Evolutionary conservation across 257 asterid genomes (phyloP), one percentile per base, ranked within the genome.

Genomic region (Orobanche coerulescens): DNA sequence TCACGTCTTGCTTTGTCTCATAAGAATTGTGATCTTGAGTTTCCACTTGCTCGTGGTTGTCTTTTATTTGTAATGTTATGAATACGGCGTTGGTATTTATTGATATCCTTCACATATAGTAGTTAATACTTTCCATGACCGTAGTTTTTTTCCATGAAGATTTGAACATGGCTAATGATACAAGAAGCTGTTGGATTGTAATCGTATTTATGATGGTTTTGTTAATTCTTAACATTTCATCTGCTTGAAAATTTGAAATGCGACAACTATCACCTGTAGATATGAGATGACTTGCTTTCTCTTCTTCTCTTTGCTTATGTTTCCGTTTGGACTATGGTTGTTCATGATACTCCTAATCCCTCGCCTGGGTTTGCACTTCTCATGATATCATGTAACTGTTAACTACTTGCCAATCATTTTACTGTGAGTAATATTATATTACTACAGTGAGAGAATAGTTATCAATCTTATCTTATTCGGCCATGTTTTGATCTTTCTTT

Each of bases 251-350:
- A n/a, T n/a, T n/a, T n/a, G n/a, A n/a, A n/a, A n/a, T n/a, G n/a
- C n/a, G n/a, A n/a, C n/a, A n/a, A n/a, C n/a, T 65, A 20, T 50
- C 37, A 24, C 57, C n/a, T 28, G 67, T 39, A 52, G 36, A 20
- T 14, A 6, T 58, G 11, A 44, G 37, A 19, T 63, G 55, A 43
- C 37, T 62, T 22, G 13, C 36, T 44, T 58, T 62, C 14, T 11
- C 5, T 31, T 40, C 15, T 13, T 33, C 22, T 42, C 20, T 23
- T 22, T 30, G 6, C 12, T 30, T 36, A 24, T 47, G 63, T 46
- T 56, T 16, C 30, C 43, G n/a, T n/a, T n/a, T n/a, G n/a, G n/a
- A n/a, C n/a, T n/a, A n/a, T n/a, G n/a, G n/a, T n/a, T n/a, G n/a
- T n/a, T n/a, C n/a, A n/a, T n/a, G n/a, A n/a, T n/a, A n/a, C n/a